Evolutionary conservation across 192 early-diverging fungal species (phyloP), one percentile per base, ranked within the genome.

Genomic region (Podochytrium sp.): DNA sequence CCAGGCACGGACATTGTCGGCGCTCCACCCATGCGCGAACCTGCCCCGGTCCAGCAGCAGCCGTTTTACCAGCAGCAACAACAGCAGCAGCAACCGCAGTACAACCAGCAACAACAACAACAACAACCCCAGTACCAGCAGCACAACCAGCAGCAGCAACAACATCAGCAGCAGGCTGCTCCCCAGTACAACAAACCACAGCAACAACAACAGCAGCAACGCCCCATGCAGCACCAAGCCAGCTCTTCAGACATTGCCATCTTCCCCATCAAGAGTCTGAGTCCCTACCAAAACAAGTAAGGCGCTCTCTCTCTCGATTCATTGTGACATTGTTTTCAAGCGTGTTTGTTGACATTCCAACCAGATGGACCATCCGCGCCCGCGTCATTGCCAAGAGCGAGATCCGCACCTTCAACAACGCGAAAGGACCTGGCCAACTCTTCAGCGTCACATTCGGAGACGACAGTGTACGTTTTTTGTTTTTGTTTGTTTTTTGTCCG

Each of bases 341-440:
- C 30, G 1, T 49, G 16, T 23, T 49, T 16, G n/a, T n/a, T n/a
- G n/a, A n/a, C n/a, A n/a, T n/a, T n/a, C 16, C 67, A 3, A 2
- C 30, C 61, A 93, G 90, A 62, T 98, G 96, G 96, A 96, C 93
- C 14, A 98, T 99, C 76, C 89, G 92, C 61, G 97, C 94, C 1
- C 91, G 95, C 47, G 93, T 95, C 12, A 86, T 90, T 37, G 83
- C 89, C 65, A 99, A 99, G 83, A 85, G 90, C 2, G 86, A 91
- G 23, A 91, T 99, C 58, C 91, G 87, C 57, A 77, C 77, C 43
- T 99, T 92, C 92, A 84, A 77, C 68, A 98, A 97, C 77, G 74
- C 77, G 14, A 82, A 81, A 16, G 93, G 91, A 25, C 84, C 91
- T 2, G 97, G 97, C 14, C 87, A 89, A 59, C 88, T 98, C 10